Evolutionary conservation across 768 basidiomycete species (phyloP).

Genomic region (Auriscalpium microsporum): DNA sequence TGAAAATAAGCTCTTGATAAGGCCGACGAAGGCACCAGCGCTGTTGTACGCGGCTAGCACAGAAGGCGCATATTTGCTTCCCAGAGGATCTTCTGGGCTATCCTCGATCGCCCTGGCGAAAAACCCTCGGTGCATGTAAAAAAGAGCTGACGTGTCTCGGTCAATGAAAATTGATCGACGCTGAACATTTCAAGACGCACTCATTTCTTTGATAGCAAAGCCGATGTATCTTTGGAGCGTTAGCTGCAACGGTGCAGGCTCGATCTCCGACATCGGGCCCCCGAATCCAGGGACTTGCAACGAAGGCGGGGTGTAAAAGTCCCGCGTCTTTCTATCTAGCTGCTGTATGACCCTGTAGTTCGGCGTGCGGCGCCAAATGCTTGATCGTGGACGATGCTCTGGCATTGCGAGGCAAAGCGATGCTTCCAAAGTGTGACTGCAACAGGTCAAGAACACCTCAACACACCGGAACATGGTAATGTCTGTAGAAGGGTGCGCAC

Average conservation of each 20-base stretch:
- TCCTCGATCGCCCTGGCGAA: constrained; percentile 65
- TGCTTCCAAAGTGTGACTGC: constrained; percentile 66
- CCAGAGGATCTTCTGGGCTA: constrained; percentile 53
- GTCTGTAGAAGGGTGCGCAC: constrained; percentile 29
- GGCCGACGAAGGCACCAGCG: constrained; percentile 58
- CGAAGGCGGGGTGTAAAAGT: constrained; percentile 56
- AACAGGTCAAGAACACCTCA: constrained; percentile 3
- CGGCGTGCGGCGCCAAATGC: constrained; percentile 58
- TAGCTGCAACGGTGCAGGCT: constrained; percentile 43
- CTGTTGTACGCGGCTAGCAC: constrained; percentile 64
- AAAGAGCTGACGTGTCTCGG: constrained; percentile 35
- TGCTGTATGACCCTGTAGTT: constrained; percentile 55
- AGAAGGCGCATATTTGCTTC: constrained; percentile 59
- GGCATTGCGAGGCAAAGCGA: constrained; percentile 50
- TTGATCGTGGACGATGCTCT: constrained; percentile 57
- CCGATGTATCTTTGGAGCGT: constrained; percentile 62
- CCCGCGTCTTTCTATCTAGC: constrained; percentile 57
- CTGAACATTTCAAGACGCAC: constrained; percentile 27
- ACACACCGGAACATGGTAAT: not conserved
- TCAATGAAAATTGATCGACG: not conserved
- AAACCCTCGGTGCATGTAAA: constrained; percentile 71
- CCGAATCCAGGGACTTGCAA: constrained; percentile 58
- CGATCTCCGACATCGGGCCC: constrained; percentile 30
- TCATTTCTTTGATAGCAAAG: constrained; percentile 62
- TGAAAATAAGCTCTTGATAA: constrained; percentile 55